A percentile compares a stretch with the other conserved stretches of the same genome.
These are phyloP conservation scores for Hymenochaete sp. DNA, from an alignment of 1,284 basidiomycete species.

Conservation along the genomic window DNA sequence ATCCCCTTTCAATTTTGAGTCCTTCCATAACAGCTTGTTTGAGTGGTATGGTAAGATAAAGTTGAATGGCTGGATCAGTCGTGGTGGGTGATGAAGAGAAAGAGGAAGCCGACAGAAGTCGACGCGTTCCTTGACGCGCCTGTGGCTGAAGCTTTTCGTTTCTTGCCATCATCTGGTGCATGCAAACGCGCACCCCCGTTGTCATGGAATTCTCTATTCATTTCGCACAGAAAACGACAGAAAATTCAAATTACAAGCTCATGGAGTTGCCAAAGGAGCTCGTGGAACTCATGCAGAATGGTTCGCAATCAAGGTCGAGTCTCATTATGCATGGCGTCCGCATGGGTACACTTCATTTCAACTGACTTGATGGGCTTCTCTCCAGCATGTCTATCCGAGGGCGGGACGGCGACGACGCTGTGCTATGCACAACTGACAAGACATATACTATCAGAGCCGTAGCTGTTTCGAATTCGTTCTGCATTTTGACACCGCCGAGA, in stretches of 20 bases:
- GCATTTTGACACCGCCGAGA: constrained; percentile 60
- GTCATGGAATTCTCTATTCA: constrained; percentile 12
- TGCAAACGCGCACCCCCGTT: not conserved
- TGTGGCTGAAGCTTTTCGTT: too few species aligned
- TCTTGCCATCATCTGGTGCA: too few species aligned
- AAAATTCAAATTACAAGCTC: constrained; percentile 4
- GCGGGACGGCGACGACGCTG: constrained; percentile 71
- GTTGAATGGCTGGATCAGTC: too few species aligned
- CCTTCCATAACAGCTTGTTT: too few species aligned
- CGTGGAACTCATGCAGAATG: constrained; percentile 5
- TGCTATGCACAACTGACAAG: constrained; percentile 70
- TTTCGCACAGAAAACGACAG: constrained; percentile 1
- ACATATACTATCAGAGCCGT: constrained; percentile 81
- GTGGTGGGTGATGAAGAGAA: too few species aligned
- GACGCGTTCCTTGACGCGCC: too few species aligned
- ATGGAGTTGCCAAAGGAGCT: constrained; percentile 17
- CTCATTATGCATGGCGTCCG: not conserved
- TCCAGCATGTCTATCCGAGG: constrained; percentile 77
- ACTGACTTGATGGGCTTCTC: too few species aligned
- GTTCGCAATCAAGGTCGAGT: constrained; percentile 9
- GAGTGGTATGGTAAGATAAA: too few species aligned
- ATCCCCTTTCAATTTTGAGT: too few species aligned
- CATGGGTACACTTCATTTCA: not conserved
- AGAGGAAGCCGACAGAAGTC: too few species aligned
- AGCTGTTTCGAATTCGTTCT: constrained; percentile 75